phyloP scores from a whole-genome alignment of 2,329 filamentous ascomycete genomes.

The Monosporascus sp. region DNA sequence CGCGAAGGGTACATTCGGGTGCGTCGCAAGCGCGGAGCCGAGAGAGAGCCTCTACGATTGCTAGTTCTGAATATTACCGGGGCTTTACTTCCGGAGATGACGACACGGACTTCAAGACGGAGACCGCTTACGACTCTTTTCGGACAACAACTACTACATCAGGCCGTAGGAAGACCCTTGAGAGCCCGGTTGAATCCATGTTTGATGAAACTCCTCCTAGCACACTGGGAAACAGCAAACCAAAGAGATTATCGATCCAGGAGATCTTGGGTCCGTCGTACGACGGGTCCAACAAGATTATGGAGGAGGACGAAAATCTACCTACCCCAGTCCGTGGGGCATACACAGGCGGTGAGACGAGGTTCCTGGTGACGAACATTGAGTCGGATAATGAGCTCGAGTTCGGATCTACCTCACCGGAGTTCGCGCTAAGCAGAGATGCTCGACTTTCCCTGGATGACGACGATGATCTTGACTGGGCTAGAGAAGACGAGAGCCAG shows the following conservation, averaged over 20 bases:
- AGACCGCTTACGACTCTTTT: slow-evolving; percentile 72
- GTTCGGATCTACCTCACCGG: slow-evolving; percentile 20
- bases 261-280: slow-evolving; percentile 53
- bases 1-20: slow-evolving; percentile 22
- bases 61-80: slow-evolving; percentile 66
- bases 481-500: slow-evolving; percentile 49
- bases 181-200: slow-evolving; percentile 72
- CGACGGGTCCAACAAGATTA: slow-evolving; percentile 52
- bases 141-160: slow-evolving; percentile 59
- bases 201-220: slow-evolving; percentile 73
- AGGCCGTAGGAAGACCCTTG: slow-evolving; percentile 58
- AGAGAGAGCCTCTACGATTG: slow-evolving; percentile 61
- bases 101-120: slow-evolving; percentile 73
- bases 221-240: slow-evolving; percentile 46
- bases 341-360: slow-evolving; percentile 26
- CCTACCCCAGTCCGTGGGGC: slow-evolving; percentile 45
- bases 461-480: slow-evolving; percentile 61
- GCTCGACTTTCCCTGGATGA: slow-evolving; percentile 54
- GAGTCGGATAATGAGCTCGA: slow-evolving; percentile 17
- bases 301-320: slow-evolving; percentile 57
- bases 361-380: slow-evolving; percentile 16
- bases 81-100: slow-evolving; percentile 66
- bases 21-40: slow-evolving; percentile 28
- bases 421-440: slow-evolving; percentile 34
- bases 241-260: slow-evolving; percentile 54